These are phyloP conservation scores for Scheffersomyces amazonensis DNA, from an alignment of 805 yeast species.

Conservation along the genomic window DNA sequence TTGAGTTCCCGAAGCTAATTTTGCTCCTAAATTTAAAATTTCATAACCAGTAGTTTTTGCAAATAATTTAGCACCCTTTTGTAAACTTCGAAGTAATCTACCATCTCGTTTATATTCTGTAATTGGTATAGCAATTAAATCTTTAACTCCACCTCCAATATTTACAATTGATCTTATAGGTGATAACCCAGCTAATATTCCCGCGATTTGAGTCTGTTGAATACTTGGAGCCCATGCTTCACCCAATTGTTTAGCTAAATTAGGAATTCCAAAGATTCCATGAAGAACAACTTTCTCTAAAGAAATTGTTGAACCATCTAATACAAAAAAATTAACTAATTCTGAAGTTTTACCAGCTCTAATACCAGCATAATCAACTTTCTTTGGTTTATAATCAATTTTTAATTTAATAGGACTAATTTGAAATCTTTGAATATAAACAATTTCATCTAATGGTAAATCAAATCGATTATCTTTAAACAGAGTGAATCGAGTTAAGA, in stretches of 20 bases:
- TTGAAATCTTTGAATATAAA: conserved; percentile 66
- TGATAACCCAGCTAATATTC: conserved; percentile 79
- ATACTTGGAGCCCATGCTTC: conserved; percentile 89
- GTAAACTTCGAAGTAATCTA: conserved; percentile 62
- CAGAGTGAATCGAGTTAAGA: conserved; percentile 72
- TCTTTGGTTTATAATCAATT: conserved; percentile 90
- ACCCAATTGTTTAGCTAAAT: conserved; percentile 53
- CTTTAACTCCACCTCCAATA: conserved; percentile 75
- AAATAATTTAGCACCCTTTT: conserved; percentile 72
- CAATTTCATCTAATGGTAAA: conserved; percentile 60
- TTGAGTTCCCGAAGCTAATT: conserved; percentile 86
- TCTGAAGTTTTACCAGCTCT: conserved; percentile 85
- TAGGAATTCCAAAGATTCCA: conserved; percentile 75
- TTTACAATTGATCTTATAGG: conserved; percentile 76
- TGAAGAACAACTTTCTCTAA: conserved; percentile 60
- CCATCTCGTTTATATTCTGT: conserved; percentile 76
- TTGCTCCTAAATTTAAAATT: conserved; percentile 76
- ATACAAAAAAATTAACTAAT: conserved; percentile 80
- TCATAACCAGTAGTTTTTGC: conserved; percentile 80
- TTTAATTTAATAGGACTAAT: conserved; percentile 59
- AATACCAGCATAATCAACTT: conserved; percentile 78
- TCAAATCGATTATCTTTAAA: conserved; percentile 72
- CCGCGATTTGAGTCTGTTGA: conserved; percentile 72
- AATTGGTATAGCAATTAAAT: conserved; percentile 69
- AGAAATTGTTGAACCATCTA: conserved; percentile 79